Base-by-base conservation (phyloP, 2,329 filamentous ascomycete genomes). In the Colletotrichum liriopes region DNA sequence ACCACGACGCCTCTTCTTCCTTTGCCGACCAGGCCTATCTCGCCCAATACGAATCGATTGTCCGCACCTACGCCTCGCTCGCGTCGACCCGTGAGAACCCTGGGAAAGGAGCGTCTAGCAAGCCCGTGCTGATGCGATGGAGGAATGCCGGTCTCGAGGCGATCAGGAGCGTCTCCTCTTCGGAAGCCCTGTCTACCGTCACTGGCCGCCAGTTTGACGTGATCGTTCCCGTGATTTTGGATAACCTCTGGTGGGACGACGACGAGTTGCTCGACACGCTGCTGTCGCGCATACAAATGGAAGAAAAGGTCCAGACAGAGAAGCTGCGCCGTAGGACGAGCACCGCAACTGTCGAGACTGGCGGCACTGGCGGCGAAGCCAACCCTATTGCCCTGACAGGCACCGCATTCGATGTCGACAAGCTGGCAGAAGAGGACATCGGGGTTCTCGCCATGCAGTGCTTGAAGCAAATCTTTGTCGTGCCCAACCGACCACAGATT, bases 1-100 rank as follows among this genome's bases (percentile, higher is more conserved):
- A 97, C 83, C 94, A 98, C 81, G 95, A 98, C 78, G 92, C 92
- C 70, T 93, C 94, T 43, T 93, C 92, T 11, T 90, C 98, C 66
- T 92, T 95, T 37, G 95, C 94, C 72, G 95, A 98, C 79, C 93
- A 95, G 79, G 90, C 91, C 73, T 97, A 97, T 80, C 88, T 95
- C 43, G 88, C 86, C 62, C 92, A 96, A 75, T 98, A 97, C 81
- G 92, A 96, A 78, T 90, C 93, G 58, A 90, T 98, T 64, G 92
- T 98, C 32, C 88, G 88, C 54, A 88, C 91, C 58, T 99, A 98
- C 80, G 93, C 94, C 23, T 86, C 89, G 23, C 93, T 96, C 77
- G 95, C 94, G 23, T 93, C 93, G 39, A 92, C 92, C 47, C 87
- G 88, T 41, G 82, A 83, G 74, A 77, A 81, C 41, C 82, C 86